Percentiles rank a stretch among this genome's conserved stretches.
These are phyloP conservation scores for Phytophthora pinifolia DNA, from an alignment of 352 stramenopile genomes.

Conservation along the genomic window DNA sequence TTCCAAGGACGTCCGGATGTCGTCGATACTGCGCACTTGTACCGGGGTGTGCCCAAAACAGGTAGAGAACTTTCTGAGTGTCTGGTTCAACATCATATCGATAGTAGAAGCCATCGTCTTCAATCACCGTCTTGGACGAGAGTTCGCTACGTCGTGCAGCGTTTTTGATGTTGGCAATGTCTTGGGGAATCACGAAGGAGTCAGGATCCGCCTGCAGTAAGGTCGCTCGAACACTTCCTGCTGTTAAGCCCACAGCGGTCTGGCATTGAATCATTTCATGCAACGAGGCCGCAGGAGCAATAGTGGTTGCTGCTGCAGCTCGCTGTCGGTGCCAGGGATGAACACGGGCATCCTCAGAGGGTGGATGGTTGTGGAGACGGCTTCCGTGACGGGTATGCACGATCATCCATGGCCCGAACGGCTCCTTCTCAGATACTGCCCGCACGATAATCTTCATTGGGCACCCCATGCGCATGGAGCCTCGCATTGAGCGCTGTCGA, in stretches of 20 bases:
- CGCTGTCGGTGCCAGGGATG: conserved; percentile 11
- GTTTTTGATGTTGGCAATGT: conserved; percentile 6
- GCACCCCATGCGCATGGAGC: conserved; percentile 9
- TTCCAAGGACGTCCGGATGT: neutral
- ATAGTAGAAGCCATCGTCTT: conserved; percentile 9
- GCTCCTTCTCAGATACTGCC: conserved; percentile 12
- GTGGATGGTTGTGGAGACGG: conserved; percentile 13
- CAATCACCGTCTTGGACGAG: neutral
- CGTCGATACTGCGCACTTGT: neutral
- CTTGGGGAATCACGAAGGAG: conserved; percentile 8
- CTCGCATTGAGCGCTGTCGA: conserved; percentile 1
- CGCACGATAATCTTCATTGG: conserved; percentile 9
- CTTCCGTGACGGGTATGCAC: conserved; percentile 18
- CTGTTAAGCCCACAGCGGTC: neutral
- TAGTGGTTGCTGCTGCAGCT: neutral
- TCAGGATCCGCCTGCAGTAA: conserved; percentile 5
- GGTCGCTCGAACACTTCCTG: neutral
- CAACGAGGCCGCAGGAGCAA: conserved; percentile 1
- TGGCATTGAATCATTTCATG: conserved; percentile 2
- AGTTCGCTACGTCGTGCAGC: neutral
- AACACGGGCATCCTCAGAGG: conserved; percentile 2
- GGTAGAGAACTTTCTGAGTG: neutral
- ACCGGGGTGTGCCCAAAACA: conserved; percentile 6
- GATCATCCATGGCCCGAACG: conserved; percentile 10
- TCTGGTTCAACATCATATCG: neutral